These are phyloP conservation scores for Stephanodiscus triporus DNA, from an alignment of 108 stramenopile genomes.

Conservation along the genomic window DNA sequence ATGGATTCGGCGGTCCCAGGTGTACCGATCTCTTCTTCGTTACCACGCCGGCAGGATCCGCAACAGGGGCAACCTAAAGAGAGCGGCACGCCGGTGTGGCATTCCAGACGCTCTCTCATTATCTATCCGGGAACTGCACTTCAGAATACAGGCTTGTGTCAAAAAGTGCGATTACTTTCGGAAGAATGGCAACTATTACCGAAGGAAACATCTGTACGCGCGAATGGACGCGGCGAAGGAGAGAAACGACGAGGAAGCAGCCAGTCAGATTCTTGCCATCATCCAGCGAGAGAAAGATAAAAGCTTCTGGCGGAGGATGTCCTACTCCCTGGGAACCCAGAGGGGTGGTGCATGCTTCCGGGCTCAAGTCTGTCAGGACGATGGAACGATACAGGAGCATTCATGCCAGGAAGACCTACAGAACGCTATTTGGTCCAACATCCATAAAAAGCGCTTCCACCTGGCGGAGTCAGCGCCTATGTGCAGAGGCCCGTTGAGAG, in stretches of 20 bases:
- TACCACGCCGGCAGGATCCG: background rate
- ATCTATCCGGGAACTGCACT: background rate
- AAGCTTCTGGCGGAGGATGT: conserved; percentile 7
- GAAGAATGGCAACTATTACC: background rate
- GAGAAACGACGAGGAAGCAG: background rate
- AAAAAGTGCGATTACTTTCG: background rate
- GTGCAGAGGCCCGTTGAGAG: too few species aligned
- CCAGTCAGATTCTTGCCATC: conserved; percentile 6
- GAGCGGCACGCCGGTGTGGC: conserved; percentile 3
- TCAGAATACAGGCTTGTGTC: background rate
- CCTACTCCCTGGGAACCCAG: background rate
- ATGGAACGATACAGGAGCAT: background rate
- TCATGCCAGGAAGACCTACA: background rate
- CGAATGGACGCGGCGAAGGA: background rate
- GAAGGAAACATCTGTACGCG: background rate
- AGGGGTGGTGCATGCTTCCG: background rate
- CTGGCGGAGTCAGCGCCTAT: too few species aligned
- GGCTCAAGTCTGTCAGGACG: background rate
- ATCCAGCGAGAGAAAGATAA: conserved; percentile 16
- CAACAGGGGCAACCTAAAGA: conserved; percentile 11
- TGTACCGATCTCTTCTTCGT: conserved; percentile 1
- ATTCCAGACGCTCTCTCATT: background rate
- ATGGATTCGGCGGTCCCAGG: conserved; percentile 12
- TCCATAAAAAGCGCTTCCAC: too few species aligned
- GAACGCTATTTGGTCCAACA: too few species aligned